A percentile compares a stretch with the other conserved stretches of the same genome.
phyloP scores from a whole-genome alignment of 306 rosid species.

The Quercus aquifolioides region DNA sequence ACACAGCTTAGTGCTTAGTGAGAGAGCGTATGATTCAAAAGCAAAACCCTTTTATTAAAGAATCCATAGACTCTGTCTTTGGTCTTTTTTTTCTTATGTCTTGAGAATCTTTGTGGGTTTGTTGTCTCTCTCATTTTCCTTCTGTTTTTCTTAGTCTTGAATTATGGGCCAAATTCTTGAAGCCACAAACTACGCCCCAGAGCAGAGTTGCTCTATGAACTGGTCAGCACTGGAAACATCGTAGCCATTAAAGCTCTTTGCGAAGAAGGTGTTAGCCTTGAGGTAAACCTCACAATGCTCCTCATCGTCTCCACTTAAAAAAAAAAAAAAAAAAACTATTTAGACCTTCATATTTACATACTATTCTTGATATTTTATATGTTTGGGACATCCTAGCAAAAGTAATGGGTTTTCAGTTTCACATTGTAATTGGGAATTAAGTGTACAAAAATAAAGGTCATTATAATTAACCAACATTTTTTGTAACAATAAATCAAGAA shows the following conservation, averaged over 20 bases:
- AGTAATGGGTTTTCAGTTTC: not conserved
- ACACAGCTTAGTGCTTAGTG: no score
- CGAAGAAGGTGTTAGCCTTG: constrained; percentile 22
- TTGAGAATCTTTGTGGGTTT: no score
- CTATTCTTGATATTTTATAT: no score
- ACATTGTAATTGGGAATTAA: not conserved
- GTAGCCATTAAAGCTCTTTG: constrained; percentile 23
- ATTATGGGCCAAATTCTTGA: constrained; percentile 15
- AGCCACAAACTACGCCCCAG: constrained; percentile 1
- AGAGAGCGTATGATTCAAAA: no score
- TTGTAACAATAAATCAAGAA: not conserved
- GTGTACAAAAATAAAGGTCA: no score
- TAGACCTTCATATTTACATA: not conserved
- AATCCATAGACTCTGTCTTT: no score
- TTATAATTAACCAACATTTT: not conserved
- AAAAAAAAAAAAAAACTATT: no score
- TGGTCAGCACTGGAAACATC: constrained; percentile 7
- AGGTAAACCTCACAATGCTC: constrained; percentile 9
- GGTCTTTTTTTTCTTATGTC: no score
- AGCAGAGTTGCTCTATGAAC: constrained; percentile 16
- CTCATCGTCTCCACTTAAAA: not conserved
- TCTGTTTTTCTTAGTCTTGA: no score
- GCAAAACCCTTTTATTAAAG: no score
- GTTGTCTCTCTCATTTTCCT: no score
- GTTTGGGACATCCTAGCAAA: not conserved